Evolutionary conservation across 495 filamentous ascomycete species (phyloP).

Genomic region (Daldinia caldariorum): DNA sequence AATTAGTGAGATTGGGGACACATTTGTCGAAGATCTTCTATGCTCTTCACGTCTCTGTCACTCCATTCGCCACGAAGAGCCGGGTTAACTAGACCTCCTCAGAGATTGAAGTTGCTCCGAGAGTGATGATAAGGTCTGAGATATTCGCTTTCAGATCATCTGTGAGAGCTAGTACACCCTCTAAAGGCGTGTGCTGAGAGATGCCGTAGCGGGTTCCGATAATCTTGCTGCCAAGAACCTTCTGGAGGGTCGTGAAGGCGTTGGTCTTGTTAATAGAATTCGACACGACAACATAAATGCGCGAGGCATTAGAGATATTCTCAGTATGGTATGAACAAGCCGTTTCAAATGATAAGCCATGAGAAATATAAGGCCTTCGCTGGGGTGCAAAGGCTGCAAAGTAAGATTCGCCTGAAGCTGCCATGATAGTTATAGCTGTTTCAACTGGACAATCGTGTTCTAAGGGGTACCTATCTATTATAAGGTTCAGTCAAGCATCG

Average conservation of each 20-base stretch:
- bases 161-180: constrained; percentile 66
- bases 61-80: constrained; percentile 58
- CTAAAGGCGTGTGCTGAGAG: constrained; percentile 67
- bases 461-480: constrained; percentile 1
- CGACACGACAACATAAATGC: constrained; percentile 69
- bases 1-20: constrained; percentile 23
- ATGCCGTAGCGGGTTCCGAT: constrained; percentile 67
- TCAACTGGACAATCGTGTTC: constrained; percentile 11
- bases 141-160: constrained; percentile 57
- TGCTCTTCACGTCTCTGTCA: constrained; percentile 56
- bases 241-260: constrained; percentile 55
- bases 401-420: constrained; percentile 35
- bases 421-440: constrained; percentile 34
- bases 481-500: not conserved
- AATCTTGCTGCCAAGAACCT: constrained; percentile 58
- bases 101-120: constrained; percentile 69
- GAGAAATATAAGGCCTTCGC: constrained; percentile 51
- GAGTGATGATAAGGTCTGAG: constrained; percentile 67
- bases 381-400: constrained; percentile 17
- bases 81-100: constrained; percentile 69
- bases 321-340: constrained; percentile 61
- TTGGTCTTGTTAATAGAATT: constrained; percentile 66
- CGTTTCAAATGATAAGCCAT: constrained; percentile 62
- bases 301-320: constrained; percentile 61
- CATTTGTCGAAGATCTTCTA: constrained; percentile 54